phyloP scores from a whole-genome alignment of 2,329 filamentous ascomycete species.

The Aspergillus cejpii region DNA sequence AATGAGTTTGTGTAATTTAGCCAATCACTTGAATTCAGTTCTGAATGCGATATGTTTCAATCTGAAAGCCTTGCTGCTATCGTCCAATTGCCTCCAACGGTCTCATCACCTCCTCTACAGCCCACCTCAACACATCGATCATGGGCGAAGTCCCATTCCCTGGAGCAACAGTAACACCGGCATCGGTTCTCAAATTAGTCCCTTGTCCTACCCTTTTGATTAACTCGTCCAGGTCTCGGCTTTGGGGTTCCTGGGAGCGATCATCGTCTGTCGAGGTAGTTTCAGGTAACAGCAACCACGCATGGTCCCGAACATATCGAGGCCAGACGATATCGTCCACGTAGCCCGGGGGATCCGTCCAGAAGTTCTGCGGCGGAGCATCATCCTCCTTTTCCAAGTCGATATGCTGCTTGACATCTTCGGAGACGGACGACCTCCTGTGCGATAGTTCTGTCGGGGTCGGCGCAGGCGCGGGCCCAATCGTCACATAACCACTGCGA shows the following conservation, averaged over 20 bases:
- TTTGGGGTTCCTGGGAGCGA: not conserved
- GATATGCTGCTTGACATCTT: constrained; percentile 8
- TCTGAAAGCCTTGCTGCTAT: not conserved
- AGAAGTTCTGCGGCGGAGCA: constrained; percentile 65
- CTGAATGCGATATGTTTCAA: not conserved
- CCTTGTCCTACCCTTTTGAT: constrained; percentile 30
- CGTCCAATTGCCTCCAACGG: constrained; percentile 12
- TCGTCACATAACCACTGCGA: constrained; percentile 44
- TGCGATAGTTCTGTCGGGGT: constrained; percentile 15
- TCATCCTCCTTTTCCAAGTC: constrained; percentile 30
- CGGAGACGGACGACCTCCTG: not conserved
- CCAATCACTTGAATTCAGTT: constrained; percentile 1
- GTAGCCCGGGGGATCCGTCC: constrained; percentile 89
- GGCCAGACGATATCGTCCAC: constrained; percentile 95
- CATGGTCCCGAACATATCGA: constrained; percentile 76
- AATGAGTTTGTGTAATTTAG: not conserved
- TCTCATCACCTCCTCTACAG: constrained; percentile 55
- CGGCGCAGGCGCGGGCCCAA: constrained; percentile 35
- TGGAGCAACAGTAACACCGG: constrained; percentile 43
- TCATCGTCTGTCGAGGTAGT: constrained; percentile 31
- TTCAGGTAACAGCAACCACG: constrained; percentile 66
- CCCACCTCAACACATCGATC: constrained; percentile 60
- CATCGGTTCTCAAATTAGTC: constrained; percentile 41
- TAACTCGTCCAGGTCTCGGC: constrained; percentile 21
- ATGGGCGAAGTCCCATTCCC: constrained; percentile 53